Base-by-base conservation (phyloP, 2,329 filamentous ascomycete genomes). In the Xylariaceae sp. region DNA sequence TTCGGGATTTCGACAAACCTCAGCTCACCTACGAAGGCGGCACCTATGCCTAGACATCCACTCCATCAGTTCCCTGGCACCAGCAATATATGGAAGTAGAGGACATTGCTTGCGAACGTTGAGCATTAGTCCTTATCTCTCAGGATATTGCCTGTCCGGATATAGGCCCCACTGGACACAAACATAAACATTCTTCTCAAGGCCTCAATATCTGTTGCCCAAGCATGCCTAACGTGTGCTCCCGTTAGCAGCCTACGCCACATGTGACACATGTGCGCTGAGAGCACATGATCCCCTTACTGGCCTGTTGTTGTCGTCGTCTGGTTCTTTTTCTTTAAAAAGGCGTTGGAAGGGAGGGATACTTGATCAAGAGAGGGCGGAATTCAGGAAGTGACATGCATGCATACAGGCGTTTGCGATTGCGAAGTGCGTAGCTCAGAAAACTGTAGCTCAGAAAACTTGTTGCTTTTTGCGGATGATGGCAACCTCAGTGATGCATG, bases 1-100 rank as follows among this genome's bases (percentile, higher is more conserved):
- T 96, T 60, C 74, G 77, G 54, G 71, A 73, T 30, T 72, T 65
- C 34, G 37, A 54, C 12, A 56, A 56, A 30, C 51, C 59, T 11
- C 59, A 60, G 43, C 56, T 48, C 26, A 57, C 53, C 26, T 61
- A 64, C 47, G 59, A 51, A 39, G 54, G 56, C 39, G 60, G 63
- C 42, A 60, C 59, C 53, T 65, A 66, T 50, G 53, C 62, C 37
- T 59, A 57, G 47, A 26, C 39, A 37, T 40, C 31, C 35, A 11
- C n/a, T 27, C 34, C 39, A 37, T 41, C 44, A 50, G 41, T 39
- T 34, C 54, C 29, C 12, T 51, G 45, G 53, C 46, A 30, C 44
- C 46, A 48, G 51, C 27, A 37, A 34, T 9, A 37, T 37, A 57
- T 49, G 47, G 54, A 54, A 61, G 53, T 45, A 56, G 7, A 51